Evolutionary conservation across 1,139 yeast genomes (phyloP).

Genomic region (Yamadazyma dendronema): DNA sequence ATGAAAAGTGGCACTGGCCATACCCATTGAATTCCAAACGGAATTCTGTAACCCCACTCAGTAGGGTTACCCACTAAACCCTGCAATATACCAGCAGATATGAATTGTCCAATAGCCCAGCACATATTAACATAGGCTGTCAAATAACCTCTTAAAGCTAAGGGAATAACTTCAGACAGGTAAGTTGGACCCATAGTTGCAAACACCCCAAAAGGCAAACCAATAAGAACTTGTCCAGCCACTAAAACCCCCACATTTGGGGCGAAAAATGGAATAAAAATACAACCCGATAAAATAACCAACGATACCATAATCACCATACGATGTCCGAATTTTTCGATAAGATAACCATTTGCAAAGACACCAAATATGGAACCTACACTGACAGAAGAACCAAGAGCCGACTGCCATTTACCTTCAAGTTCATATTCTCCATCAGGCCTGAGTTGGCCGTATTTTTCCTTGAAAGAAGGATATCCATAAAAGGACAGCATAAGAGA

Average conservation of each 20-base stretch:
- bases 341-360: conserved; percentile 21
- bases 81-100: conserved; percentile 27
- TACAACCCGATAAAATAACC: conserved; percentile 21
- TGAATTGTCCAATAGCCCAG: conserved; percentile 32
- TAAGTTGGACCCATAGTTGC: conserved; percentile 27
- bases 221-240: conserved; percentile 24
- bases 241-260: conserved; percentile 17
- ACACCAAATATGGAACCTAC: conserved; percentile 25
- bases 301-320: conserved; percentile 20
- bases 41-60: conserved; percentile 24
- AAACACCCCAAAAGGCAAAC: conserved; percentile 27
- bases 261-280: conserved; percentile 24
- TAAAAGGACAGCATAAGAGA: conserved; percentile 21
- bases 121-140: conserved; percentile 29
- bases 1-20: conserved; percentile 25
- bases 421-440: conserved; percentile 19
- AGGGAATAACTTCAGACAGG: conserved; percentile 23
- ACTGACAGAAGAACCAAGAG: conserved; percentile 19
- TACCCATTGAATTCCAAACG: conserved; percentile 29
- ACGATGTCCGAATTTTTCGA: conserved; percentile 25
- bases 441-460: conserved; percentile 19
- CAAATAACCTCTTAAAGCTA: conserved; percentile 23
- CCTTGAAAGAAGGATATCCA: conserved; percentile 24
- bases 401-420: conserved; percentile 23
- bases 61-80: conserved; percentile 20